phyloP scores from a whole-genome alignment of 1,284 basidiomycete genomes.

The Irpex sp. region DNA sequence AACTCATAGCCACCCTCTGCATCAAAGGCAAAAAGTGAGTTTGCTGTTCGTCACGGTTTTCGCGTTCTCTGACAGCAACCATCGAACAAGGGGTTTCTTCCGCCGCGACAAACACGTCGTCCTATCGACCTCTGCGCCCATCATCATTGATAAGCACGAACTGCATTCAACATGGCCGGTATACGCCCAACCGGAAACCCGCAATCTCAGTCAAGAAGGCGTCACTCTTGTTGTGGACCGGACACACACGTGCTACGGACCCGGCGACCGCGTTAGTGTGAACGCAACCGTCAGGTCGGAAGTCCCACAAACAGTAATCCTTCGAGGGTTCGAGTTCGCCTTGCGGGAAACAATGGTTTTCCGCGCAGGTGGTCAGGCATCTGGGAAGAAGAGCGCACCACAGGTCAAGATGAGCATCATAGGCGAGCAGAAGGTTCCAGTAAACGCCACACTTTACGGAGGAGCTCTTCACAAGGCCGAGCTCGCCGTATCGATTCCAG shows the following conservation, averaged over 20 bases:
- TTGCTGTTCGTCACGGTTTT: background rate
- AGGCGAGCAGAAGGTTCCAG: constrained; percentile 63
- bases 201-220: constrained; percentile 62
- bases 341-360: constrained; percentile 74
- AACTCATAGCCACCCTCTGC: constrained; percentile 80
- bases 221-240: constrained; percentile 76
- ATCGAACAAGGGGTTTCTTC: constrained; percentile 58
- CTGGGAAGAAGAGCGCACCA: constrained; percentile 54
- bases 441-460: constrained; percentile 68
- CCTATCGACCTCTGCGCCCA: constrained; percentile 55
- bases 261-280: constrained; percentile 76
- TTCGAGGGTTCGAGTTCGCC: constrained; percentile 79
- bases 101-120: constrained; percentile 65
- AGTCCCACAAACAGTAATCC: constrained; percentile 52
- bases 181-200: constrained; percentile 75
- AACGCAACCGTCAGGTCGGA: constrained; percentile 72
- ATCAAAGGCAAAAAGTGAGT: constrained; percentile 77
- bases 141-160: constrained; percentile 88
- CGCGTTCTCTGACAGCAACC: background rate
- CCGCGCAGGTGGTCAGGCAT: constrained; percentile 49
- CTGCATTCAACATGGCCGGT: constrained; percentile 88
- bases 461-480: constrained; percentile 70
- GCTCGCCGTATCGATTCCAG: constrained; percentile 63
- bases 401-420: constrained; percentile 51
- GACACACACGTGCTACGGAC: constrained; percentile 73